Evolutionary conservation across 2,329 filamentous ascomycete species (phyloP).

Genomic region (Geoglossum cookeanum): DNA sequence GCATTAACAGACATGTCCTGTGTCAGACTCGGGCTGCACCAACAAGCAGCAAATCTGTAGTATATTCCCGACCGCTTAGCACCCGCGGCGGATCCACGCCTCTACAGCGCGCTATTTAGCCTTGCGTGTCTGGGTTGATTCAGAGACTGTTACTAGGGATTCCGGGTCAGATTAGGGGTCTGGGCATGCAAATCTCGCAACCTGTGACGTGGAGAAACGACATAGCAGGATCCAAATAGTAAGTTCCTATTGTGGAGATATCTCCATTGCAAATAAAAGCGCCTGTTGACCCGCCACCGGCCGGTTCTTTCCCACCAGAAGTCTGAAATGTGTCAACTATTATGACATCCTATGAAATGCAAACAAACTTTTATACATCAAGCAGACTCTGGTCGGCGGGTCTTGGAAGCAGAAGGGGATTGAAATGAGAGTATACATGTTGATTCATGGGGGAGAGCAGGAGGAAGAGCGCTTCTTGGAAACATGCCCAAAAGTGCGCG

Average conservation of each 20-base stretch:
- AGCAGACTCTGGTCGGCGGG: neutral
- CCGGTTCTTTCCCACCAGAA: neutral
- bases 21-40: no score
- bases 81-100: no score
- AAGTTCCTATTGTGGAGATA: neutral
- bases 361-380: conserved; percentile 1
- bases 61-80: no score
- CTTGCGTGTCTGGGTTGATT: no score
- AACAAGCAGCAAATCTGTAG: no score
- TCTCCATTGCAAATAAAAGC: neutral
- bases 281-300: neutral
- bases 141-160: no score
- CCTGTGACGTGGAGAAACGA: neutral
- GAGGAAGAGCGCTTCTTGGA: neutral
- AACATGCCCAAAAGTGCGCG: neutral
- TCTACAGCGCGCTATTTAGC: no score
- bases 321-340: neutral
- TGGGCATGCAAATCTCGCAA: neutral
- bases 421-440: neutral
- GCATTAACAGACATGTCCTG: no score
- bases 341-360: neutral
- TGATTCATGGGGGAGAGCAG: neutral
- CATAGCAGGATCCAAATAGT: neutral
- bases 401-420: neutral
- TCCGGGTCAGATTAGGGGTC: neutral